A percentile compares a stretch with the other conserved stretches of the same genome.
Conservation (phyloP, 352 stramenopile species). For the Elongisporangium anandrum region DNA sequence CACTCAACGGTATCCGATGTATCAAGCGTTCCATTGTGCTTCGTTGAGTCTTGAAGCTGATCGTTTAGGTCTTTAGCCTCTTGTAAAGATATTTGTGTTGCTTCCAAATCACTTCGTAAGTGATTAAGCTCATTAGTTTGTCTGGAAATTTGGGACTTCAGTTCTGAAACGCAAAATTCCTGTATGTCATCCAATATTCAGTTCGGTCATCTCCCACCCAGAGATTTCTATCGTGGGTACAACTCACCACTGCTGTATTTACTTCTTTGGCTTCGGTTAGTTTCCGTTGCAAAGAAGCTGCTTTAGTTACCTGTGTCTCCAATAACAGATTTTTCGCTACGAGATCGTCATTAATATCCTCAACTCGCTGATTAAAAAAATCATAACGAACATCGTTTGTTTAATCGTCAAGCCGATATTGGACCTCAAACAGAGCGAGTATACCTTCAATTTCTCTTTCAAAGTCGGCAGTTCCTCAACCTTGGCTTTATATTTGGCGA, state of each 20-base stretch:
- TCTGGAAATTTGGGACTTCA: slow-evolving; percentile 32
- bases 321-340: slow-evolving; percentile 48
- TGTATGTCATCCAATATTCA: slow-evolving; percentile 13
- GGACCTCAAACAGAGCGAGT: background rate
- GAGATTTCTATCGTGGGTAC: background rate
- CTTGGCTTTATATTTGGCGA: slow-evolving; percentile 70
- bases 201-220: background rate
- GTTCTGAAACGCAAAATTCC: slow-evolving; percentile 60
- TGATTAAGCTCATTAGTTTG: slow-evolving; percentile 26
- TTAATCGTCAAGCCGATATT: slow-evolving; percentile 1
- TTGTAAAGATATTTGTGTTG: slow-evolving; percentile 20
- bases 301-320: slow-evolving; percentile 43
- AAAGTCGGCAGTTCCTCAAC: slow-evolving; percentile 51
- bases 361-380: slow-evolving; percentile 32
- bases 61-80: slow-evolving; percentile 35
- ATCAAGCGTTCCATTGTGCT: slow-evolving; percentile 12
- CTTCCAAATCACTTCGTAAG: slow-evolving; percentile 23
- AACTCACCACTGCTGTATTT: slow-evolving; percentile 60
- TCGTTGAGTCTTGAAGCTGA: slow-evolving; percentile 47
- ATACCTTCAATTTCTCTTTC: slow-evolving; percentile 52
- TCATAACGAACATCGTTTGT: background rate
- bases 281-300: slow-evolving; percentile 49
- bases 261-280: slow-evolving; percentile 60
- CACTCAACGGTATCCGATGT: background rate
- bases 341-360: slow-evolving; percentile 55